phyloP scores from a whole-genome alignment of 768 basidiomycete species.

The Tylopilus sp. region DNA sequence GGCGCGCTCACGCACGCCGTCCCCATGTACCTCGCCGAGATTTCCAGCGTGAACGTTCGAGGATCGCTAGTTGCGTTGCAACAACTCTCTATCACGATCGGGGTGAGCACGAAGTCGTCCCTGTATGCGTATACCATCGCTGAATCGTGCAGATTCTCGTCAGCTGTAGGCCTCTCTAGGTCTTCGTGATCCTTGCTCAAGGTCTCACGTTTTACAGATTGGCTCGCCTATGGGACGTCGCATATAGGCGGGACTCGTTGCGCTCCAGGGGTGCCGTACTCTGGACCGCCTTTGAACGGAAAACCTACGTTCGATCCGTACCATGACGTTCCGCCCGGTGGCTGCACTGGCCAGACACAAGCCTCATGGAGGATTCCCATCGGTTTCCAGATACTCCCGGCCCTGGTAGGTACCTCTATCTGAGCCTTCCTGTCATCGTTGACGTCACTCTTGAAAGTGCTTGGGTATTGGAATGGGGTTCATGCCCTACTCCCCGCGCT shows the following conservation, averaged over 20 bases:
- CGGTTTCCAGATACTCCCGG: slow-evolving; percentile 38
- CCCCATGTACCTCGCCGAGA: slow-evolving; percentile 38
- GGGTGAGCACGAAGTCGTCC: slow-evolving; percentile 23
- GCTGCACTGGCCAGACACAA: slow-evolving; percentile 29
- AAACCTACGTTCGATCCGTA: slow-evolving; percentile 29
- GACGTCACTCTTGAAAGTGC: slow-evolving; percentile 15
- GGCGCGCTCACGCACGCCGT: slow-evolving; percentile 25
- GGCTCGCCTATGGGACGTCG: slow-evolving; percentile 32
- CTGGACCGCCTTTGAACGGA: slow-evolving; percentile 31
- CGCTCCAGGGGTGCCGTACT: slow-evolving; percentile 27
- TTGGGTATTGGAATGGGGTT: slow-evolving; percentile 31
- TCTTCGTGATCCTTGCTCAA: neutral
- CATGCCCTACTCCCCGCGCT: slow-evolving; percentile 43
- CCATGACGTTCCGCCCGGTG: slow-evolving; percentile 29
- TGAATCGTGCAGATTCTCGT: slow-evolving; percentile 25
- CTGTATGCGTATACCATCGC: neutral
- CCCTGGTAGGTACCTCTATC: slow-evolving; percentile 30
- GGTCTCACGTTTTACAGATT: slow-evolving; percentile 20
- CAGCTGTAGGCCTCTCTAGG: slow-evolving; percentile 26
- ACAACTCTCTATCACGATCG: slow-evolving; percentile 33
- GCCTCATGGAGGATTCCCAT: slow-evolving; percentile 37
- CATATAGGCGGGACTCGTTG: slow-evolving; percentile 34
- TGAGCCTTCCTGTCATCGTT: neutral
- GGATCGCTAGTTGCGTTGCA: slow-evolving; percentile 36
- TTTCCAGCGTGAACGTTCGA: slow-evolving; percentile 37